phyloP scores from a whole-genome alignment of 2,329 filamentous ascomycete genomes.

The Aspergillus ochraceoroseus region DNA sequence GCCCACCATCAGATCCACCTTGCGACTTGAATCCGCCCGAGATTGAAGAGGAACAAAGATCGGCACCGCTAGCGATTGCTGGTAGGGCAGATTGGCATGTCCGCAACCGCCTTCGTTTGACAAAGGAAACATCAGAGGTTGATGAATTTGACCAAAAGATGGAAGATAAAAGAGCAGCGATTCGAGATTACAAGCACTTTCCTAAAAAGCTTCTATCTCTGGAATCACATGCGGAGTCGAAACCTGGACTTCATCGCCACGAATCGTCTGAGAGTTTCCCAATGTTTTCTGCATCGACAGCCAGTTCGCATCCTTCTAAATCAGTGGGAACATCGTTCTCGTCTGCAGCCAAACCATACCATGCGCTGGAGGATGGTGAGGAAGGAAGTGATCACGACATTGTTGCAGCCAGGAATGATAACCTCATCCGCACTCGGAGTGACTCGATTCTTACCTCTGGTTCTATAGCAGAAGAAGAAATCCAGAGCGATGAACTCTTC shows the following conservation, averaged over 20 bases:
- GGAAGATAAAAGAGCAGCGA: slow-evolving; percentile 42
- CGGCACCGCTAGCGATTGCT: slow-evolving; percentile 40
- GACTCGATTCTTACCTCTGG: slow-evolving; percentile 15
- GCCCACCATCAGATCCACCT: slow-evolving; percentile 23
- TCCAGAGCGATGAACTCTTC: slow-evolving; percentile 23
- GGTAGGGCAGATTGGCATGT: slow-evolving; percentile 38
- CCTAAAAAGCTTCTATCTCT: slow-evolving; percentile 50
- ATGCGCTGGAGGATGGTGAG: slow-evolving; percentile 20
- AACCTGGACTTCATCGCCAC: slow-evolving; percentile 45
- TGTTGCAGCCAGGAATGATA: slow-evolving; percentile 5
- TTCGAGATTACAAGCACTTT: slow-evolving; percentile 47
- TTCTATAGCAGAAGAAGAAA: slow-evolving; percentile 18
- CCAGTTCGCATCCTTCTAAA: slow-evolving; percentile 50
- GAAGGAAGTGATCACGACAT: slow-evolving; percentile 22
- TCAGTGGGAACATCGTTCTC: slow-evolving; percentile 52
- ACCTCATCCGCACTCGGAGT: slow-evolving; percentile 4
- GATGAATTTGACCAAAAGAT: slow-evolving; percentile 40
- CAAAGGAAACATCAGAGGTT: slow-evolving; percentile 30
- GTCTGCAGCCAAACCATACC: slow-evolving; percentile 29
- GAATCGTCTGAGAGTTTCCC: slow-evolving; percentile 59
- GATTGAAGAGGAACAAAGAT: slow-evolving; percentile 33
- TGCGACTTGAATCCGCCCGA: slow-evolving; percentile 23
- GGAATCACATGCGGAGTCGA: slow-evolving; percentile 38
- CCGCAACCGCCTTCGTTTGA: slow-evolving; percentile 24
- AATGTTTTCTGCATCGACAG: slow-evolving; percentile 60